phyloP scores from a whole-genome alignment of 2,329 filamentous ascomycete species.

The Chaetoscypha palmicola region DNA sequence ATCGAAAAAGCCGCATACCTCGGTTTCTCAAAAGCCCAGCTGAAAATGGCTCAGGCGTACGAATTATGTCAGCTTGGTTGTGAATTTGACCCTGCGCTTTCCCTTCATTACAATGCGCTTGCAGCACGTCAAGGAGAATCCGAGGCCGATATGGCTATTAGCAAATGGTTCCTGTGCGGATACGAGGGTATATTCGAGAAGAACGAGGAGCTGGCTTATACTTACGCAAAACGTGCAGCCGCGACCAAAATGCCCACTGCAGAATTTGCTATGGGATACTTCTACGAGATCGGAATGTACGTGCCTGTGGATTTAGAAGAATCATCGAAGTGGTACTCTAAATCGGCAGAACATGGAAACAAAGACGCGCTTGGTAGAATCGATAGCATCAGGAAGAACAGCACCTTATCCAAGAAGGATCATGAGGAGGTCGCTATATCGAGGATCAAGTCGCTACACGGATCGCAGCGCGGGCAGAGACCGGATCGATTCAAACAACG shows the following conservation, averaged over 20 bases:
- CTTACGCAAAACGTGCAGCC: conserved; percentile 83
- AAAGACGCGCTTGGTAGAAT: conserved; percentile 77
- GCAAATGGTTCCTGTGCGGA: conserved; percentile 97
- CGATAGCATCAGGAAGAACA: conserved; percentile 75
- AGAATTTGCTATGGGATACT: conserved; percentile 96
- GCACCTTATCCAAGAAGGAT: conserved; percentile 80
- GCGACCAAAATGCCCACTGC: conserved; percentile 75
- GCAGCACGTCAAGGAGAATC: conserved; percentile 87
- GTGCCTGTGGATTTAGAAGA: conserved; percentile 76
- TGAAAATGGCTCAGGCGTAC: conserved; percentile 95
- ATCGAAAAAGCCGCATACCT: conserved; percentile 96
- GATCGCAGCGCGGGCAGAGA: conserved; percentile 56
- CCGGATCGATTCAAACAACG: conserved; percentile 52
- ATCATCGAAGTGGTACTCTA: conserved; percentile 82
- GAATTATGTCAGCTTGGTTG: conserved; percentile 91
- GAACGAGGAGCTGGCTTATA: conserved; percentile 89
- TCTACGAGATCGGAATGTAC: conserved; percentile 92
- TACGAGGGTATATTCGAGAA: conserved; percentile 89
- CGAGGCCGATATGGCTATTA: conserved; percentile 92
- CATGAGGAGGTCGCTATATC: conserved; percentile 88
- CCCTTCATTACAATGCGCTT: conserved; percentile 90
- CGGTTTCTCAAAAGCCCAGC: conserved; percentile 90
- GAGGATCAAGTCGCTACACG: conserved; percentile 76
- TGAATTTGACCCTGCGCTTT: conserved; percentile 88
- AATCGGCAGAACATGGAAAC: conserved; percentile 85